These are phyloP conservation scores for Neurospora sp. DNA, from an alignment of 495 filamentous ascomycete genomes.

Conservation along the genomic window DNA sequence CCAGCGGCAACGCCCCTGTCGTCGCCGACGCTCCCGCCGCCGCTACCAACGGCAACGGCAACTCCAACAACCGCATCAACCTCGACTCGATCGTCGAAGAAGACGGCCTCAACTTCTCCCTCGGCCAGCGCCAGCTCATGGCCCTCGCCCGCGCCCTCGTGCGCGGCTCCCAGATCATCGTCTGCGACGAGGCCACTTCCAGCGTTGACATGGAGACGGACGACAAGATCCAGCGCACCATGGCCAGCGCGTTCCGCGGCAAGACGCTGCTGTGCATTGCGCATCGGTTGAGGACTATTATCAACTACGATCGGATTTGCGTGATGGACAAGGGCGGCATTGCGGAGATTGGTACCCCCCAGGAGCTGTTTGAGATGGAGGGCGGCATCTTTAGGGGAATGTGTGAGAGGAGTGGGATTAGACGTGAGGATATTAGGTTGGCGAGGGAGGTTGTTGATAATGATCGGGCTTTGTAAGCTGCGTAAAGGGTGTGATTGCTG, in stretches of 20 bases:
- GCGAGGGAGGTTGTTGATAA: conserved; percentile 15
- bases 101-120: conserved; percentile 88
- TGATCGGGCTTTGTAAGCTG: neutral
- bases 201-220: conserved; percentile 95
- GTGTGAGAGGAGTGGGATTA: conserved; percentile 86
- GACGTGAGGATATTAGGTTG: conserved; percentile 55
- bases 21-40: neutral
- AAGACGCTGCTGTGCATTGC: conserved; percentile 91
- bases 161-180: conserved; percentile 76
- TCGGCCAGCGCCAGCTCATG: conserved; percentile 96
- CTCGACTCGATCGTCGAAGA: conserved; percentile 84
- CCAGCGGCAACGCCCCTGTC: neutral
- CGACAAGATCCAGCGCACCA: conserved; percentile 86
- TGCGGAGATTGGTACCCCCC: conserved; percentile 72
- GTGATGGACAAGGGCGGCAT: conserved; percentile 89
- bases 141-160: conserved; percentile 86
- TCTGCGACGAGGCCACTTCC: conserved; percentile 92
- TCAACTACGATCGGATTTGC: conserved; percentile 89
- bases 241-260: conserved; percentile 75
- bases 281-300: conserved; percentile 84
- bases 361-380: conserved; percentile 48
- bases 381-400: conserved; percentile 78
- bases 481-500: no score
- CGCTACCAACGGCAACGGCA: neutral
- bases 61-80: conserved; percentile 47